Conservation (phyloP, 2,329 filamentous ascomycete genomes). For the Stylonectria norvegica region DNA sequence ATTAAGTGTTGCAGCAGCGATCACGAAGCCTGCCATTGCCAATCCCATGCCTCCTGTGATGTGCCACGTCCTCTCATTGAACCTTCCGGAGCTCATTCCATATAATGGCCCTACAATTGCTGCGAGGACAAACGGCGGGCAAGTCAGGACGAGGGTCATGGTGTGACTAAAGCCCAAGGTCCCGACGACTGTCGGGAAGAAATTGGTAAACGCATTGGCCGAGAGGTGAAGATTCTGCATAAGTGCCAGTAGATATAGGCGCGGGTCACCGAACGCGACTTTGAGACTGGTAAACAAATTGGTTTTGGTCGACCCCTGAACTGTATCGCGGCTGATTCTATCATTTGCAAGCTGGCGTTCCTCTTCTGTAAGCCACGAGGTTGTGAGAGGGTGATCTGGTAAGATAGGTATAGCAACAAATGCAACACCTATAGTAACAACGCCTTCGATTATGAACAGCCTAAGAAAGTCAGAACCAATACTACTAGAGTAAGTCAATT, state of each 20-base stretch:
- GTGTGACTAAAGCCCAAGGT: conserved; percentile 44
- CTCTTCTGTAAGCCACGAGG: conserved; percentile 32
- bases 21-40: conserved; percentile 39
- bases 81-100: conserved; percentile 41
- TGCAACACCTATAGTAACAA: conserved; percentile 28
- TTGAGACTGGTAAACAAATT: conserved; percentile 33
- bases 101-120: conserved; percentile 40
- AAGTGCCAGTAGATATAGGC: conserved; percentile 26
- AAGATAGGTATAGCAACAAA: conserved; percentile 32
- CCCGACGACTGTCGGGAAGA: conserved; percentile 39
- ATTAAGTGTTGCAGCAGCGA: conserved; percentile 30
- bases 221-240: conserved; percentile 30
- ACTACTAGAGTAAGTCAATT: background rate
- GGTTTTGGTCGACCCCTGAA: conserved; percentile 31
- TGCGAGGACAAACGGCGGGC: conserved; percentile 42
- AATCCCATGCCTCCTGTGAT: conserved; percentile 34
- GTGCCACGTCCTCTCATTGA: conserved; percentile 39
- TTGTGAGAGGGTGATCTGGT: conserved; percentile 37
- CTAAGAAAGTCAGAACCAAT: background rate
- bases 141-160: conserved; percentile 47
- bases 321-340: conserved; percentile 34
- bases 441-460: conserved; percentile 33
- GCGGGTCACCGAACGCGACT: conserved; percentile 27
- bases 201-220: conserved; percentile 26
- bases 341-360: conserved; percentile 41